phyloP scores from a whole-genome alignment of 2,329 filamentous ascomycete species.

The Coniosporium tulheliwenetii region DNA sequence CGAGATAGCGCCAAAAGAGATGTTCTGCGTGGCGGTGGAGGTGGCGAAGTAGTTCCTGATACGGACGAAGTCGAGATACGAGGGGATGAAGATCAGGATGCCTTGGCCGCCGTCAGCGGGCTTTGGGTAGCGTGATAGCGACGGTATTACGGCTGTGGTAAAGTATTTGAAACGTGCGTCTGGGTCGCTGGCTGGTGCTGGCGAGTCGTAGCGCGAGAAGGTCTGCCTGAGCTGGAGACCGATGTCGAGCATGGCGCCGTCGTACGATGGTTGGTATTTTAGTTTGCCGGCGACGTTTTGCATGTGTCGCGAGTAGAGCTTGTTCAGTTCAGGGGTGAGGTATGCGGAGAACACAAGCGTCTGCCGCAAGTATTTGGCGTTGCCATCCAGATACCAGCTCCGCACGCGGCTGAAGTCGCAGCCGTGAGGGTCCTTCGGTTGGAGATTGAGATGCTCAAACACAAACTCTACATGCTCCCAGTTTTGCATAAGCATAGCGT shows the following conservation, averaged over 20 bases:
- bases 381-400: conserved; percentile 82
- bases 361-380: conserved; percentile 68
- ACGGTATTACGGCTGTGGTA: conserved; percentile 62
- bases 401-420: conserved; percentile 88
- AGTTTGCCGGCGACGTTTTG: conserved; percentile 68
- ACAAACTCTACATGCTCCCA: conserved; percentile 94
- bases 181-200: conserved; percentile 58
- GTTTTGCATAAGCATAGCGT: conserved; percentile 92
- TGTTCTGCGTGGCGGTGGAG: conserved; percentile 36
- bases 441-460: conserved; percentile 79
- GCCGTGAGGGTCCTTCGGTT: conserved; percentile 77
- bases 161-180: conserved; percentile 88
- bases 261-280: conserved; percentile 52
- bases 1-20: conserved; percentile 68
- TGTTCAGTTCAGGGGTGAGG: conserved; percentile 76
- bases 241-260: conserved; percentile 58
- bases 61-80: conserved; percentile 88
- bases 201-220: conserved; percentile 70
- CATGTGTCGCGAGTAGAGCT: conserved; percentile 60
- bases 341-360: conserved; percentile 71
- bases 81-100: conserved; percentile 77
- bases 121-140: conserved; percentile 52
- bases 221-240: conserved; percentile 65
- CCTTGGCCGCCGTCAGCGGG: conserved; percentile 41
- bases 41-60: conserved; percentile 85